Conservation (phyloP, 2,329 filamentous ascomycete genomes). For the Calonectria pseudoreteaudii region DNA sequence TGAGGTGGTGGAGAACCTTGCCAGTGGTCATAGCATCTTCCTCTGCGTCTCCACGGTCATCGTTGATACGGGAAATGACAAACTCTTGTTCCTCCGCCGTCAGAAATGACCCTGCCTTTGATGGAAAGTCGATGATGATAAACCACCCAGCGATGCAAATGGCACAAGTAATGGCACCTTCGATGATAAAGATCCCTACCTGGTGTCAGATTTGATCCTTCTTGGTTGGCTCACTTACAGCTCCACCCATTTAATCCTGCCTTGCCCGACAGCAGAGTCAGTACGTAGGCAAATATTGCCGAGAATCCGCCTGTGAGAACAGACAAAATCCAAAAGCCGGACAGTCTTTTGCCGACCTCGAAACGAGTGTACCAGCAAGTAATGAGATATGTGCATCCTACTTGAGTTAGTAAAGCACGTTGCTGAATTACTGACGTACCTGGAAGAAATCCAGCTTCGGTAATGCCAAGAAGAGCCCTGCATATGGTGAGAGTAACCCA, state of each 20-base stretch:
- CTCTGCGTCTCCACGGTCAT: constrained; percentile 30
- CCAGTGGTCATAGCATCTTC: constrained; percentile 11
- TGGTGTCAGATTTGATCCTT: neutral
- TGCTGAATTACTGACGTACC: constrained; percentile 64
- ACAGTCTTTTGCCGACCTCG: constrained; percentile 15
- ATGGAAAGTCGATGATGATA: constrained; percentile 35
- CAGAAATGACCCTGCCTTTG: constrained; percentile 14
- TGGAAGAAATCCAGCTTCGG: constrained; percentile 56
- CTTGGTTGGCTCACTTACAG: neutral
- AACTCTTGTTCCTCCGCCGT: constrained; percentile 15
- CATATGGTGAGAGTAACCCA: constrained; percentile 21
- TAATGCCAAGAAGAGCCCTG: constrained; percentile 32
- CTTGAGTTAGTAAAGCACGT: constrained; percentile 75
- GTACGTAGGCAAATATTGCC: constrained; percentile 2
- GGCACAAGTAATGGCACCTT: neutral
- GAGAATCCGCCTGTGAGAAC: constrained; percentile 9
- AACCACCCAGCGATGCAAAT: neutral
- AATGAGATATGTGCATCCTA: constrained; percentile 66
- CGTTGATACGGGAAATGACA: constrained; percentile 29
- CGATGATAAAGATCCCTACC: neutral
- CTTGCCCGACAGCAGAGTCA: neutral
- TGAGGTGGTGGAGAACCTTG: constrained; percentile 5
- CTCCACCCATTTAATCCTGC: neutral
- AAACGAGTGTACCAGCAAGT: constrained; percentile 23
- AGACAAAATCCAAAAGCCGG: constrained; percentile 17